phyloP scores from a whole-genome alignment of 2,329 filamentous ascomycete species.

The Ascosphaera pollenicola region DNA sequence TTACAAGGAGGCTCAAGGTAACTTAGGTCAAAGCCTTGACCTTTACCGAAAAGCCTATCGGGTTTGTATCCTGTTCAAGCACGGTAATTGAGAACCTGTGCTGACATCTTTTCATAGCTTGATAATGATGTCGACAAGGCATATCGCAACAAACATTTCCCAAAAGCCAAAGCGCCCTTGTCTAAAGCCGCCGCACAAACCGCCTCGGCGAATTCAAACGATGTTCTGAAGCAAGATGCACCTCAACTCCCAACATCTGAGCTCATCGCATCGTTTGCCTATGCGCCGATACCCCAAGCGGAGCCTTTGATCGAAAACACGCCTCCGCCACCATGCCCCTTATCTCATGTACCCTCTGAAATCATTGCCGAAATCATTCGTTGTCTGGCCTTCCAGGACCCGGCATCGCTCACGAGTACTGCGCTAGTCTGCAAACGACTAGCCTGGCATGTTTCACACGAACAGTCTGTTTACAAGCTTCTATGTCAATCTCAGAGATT shows the following conservation, averaged over 20 bases:
- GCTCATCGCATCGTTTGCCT: constrained; percentile 55
- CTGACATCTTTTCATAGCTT: constrained; percentile 31
- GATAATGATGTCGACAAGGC: constrained; percentile 63
- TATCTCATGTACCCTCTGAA: constrained; percentile 60
- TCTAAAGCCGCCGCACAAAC: constrained; percentile 29
- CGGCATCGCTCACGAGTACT: constrained; percentile 53
- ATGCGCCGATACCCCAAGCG: constrained; percentile 43
- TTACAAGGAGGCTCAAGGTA: constrained; percentile 67
- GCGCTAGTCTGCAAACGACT: constrained; percentile 69
- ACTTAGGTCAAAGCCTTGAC: constrained; percentile 66
- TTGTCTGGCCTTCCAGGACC: constrained; percentile 51
- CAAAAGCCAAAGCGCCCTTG: constrained; percentile 27
- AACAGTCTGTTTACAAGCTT: constrained; percentile 69
- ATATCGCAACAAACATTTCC: constrained; percentile 85
- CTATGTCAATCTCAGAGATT: constrained; percentile 48
- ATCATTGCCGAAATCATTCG: constrained; percentile 59
- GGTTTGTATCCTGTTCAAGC: too few species aligned
- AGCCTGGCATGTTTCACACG: constrained; percentile 62
- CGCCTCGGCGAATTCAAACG: constrained; percentile 23
- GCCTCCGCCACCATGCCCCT: constrained; percentile 54
- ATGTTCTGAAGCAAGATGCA: constrained; percentile 28
- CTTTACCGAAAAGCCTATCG: constrained; percentile 81
- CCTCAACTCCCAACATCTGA: constrained; percentile 33
- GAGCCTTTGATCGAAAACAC: constrained; percentile 50
- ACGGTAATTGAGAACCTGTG: constrained; percentile 4